Percentiles rank a stretch among this genome's conserved stretches.
phyloP scores from a whole-genome alignment of 768 basidiomycete species.

The Boletus huronensis region DNA sequence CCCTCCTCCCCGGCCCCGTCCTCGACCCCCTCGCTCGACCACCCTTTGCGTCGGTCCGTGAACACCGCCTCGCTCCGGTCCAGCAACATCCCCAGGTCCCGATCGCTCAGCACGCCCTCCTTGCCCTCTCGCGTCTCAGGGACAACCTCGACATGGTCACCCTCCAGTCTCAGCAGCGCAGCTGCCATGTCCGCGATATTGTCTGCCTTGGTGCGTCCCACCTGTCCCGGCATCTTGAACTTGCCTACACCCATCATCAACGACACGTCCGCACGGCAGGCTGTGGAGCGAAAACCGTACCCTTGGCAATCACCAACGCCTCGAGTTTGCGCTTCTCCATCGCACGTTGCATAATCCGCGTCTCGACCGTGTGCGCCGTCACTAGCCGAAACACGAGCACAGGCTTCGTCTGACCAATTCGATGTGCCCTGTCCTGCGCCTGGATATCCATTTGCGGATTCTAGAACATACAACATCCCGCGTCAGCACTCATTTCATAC shows the following conservation, averaged over 20 bases:
- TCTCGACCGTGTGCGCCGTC: conserved; percentile 86
- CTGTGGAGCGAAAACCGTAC: conserved; percentile 33
- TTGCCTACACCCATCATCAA: conserved; percentile 48
- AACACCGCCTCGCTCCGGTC: conserved; percentile 79
- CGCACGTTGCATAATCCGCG: conserved; percentile 85
- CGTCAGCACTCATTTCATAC: conserved; percentile 3
- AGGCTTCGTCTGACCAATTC: conserved; percentile 91
- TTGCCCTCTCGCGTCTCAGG: conserved; percentile 63
- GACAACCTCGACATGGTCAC: conserved; percentile 87
- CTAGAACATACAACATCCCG: conserved; percentile 33
- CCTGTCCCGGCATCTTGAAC: conserved; percentile 71
- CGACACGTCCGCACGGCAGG: background rate
- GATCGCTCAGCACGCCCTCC: conserved; percentile 72
- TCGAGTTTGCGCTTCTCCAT: conserved; percentile 87
- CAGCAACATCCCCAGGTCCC: conserved; percentile 74
- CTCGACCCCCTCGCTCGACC: conserved; percentile 48
- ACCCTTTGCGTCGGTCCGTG: conserved; percentile 63
- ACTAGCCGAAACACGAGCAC: conserved; percentile 89
- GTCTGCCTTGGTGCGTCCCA: conserved; percentile 51
- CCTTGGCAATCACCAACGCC: conserved; percentile 92
- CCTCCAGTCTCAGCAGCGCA: conserved; percentile 72
- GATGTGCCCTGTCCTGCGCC: conserved; percentile 92
- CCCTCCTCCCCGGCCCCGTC: background rate
- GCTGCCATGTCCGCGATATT: conserved; percentile 80
- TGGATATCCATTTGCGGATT: conserved; percentile 97